Percentiles rank a stretch among this genome's conserved stretches.
phyloP scores from a whole-genome alignment of 768 basidiomycete genomes.

The Podaxis carcinomalis region DNA sequence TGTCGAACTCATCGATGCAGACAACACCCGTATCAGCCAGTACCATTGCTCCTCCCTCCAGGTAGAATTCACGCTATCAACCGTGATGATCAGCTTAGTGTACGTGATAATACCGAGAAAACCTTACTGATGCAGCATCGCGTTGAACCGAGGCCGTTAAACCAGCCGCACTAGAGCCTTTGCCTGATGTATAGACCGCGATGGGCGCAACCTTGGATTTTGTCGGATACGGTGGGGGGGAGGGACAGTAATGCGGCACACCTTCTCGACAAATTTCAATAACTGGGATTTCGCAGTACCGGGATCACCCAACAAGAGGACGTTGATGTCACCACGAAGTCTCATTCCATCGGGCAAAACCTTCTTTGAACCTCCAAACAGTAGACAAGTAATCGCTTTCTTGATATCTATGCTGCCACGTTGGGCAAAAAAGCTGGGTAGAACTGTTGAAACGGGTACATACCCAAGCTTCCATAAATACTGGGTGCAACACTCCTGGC shows the following conservation, averaged over 20 bases:
- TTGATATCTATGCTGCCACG: constrained; percentile 76
- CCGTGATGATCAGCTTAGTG: constrained; percentile 4
- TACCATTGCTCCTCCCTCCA: constrained; percentile 99
- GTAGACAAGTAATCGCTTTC: constrained; percentile 93
- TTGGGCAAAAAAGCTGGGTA: background rate
- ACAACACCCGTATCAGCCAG: constrained; percentile 97
- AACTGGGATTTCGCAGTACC: constrained; percentile 98
- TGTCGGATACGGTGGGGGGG: background rate
- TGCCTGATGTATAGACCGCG: constrained; percentile 97
- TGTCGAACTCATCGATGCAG: constrained; percentile 99
- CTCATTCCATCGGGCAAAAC: constrained; percentile 96
- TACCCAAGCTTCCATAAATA: constrained; percentile 93
- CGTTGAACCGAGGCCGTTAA: constrained; percentile 96
- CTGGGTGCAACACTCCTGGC: constrained; percentile 93
- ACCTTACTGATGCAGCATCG: constrained; percentile 78
- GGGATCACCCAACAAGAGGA: constrained; percentile 92
- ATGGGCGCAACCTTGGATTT: constrained; percentile 82
- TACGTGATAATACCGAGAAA: background rate
- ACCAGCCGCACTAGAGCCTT: constrained; percentile 98
- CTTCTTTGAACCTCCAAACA: constrained; percentile 98
- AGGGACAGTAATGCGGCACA: constrained; percentile 19
- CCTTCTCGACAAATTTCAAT: constrained; percentile 98
- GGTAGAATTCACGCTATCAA: constrained; percentile 89
- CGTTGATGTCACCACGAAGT: constrained; percentile 96
- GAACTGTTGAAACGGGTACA: constrained; percentile 8